These are phyloP conservation scores for Nadsonia commutata DNA, from an alignment of 1,139 yeast species.

Conservation along the genomic window DNA sequence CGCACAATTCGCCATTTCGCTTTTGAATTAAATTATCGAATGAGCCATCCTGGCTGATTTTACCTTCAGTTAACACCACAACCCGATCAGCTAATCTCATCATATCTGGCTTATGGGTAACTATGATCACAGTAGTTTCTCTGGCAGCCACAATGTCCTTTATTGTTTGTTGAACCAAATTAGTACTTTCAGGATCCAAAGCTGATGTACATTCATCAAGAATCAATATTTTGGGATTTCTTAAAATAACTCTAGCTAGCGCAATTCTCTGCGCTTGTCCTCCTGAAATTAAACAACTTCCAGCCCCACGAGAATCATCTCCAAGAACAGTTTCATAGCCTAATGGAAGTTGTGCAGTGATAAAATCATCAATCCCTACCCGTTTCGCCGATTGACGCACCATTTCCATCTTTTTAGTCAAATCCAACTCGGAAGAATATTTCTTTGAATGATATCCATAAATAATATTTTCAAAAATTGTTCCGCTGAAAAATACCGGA, in stretches of 20 bases:
- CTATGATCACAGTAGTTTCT: slow-evolving; percentile 55
- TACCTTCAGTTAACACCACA: slow-evolving; percentile 14
- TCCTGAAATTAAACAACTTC: slow-evolving; percentile 40
- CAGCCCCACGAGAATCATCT: slow-evolving; percentile 11
- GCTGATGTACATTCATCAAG: slow-evolving; percentile 70
- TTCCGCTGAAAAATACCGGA: slow-evolving; percentile 65
- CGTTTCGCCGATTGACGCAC: slow-evolving; percentile 14
- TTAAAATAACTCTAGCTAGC: slow-evolving; percentile 59
- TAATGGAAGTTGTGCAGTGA: slow-evolving; percentile 17
- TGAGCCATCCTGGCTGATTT: slow-evolving; percentile 12
- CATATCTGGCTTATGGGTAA: slow-evolving; percentile 79
- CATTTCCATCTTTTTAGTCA: slow-evolving; percentile 23
- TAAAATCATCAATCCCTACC: slow-evolving; percentile 23
- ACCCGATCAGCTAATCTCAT: slow-evolving; percentile 29
- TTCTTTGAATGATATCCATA: slow-evolving; percentile 32
- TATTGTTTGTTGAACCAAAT: slow-evolving; percentile 17
- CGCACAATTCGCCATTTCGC: slow-evolving; percentile 1
- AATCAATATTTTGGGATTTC: slow-evolving; percentile 43
- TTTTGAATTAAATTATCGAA: slow-evolving; percentile 8
- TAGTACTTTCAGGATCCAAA: slow-evolving; percentile 46
- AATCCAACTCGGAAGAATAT: not conserved
- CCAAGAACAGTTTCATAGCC: slow-evolving; percentile 33
- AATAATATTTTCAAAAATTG: slow-evolving; percentile 57
- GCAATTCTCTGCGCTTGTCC: slow-evolving; percentile 87
- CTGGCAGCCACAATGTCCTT: slow-evolving; percentile 42